Percentiles rank a stretch among this genome's conserved stretches.
Conservation (phyloP, 768 basidiomycete genomes). For the Collybiopsis confluens region DNA sequence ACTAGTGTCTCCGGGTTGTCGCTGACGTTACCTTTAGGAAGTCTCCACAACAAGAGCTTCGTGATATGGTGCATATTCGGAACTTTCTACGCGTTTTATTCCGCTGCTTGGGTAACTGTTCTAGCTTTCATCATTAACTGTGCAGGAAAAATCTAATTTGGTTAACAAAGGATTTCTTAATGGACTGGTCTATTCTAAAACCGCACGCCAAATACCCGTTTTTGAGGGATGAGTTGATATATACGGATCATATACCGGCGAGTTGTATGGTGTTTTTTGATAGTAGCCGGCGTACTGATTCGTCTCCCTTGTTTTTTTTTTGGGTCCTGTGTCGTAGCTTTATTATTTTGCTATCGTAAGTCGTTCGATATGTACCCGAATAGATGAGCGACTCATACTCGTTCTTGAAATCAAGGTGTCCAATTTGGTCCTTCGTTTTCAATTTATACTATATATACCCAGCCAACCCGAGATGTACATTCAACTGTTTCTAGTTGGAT, state of each 20-base stretch:
- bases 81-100: conserved; percentile 64
- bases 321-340: conserved; percentile 31
- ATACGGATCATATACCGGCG: conserved; percentile 58
- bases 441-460: conserved; percentile 80
- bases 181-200: conserved; percentile 89
- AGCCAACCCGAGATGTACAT: conserved; percentile 38
- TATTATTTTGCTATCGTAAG: conserved; percentile 79
- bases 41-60: conserved; percentile 44
- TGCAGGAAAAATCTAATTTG: no score
- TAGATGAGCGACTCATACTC: background rate
- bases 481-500: conserved; percentile 61
- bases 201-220: conserved; percentile 51
- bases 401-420: conserved; percentile 49
- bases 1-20: background rate
- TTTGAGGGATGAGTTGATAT: conserved; percentile 74
- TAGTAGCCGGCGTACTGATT: background rate
- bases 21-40: conserved; percentile 20
- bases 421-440: conserved; percentile 74
- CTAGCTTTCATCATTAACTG: no score
- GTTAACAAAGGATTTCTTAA: conserved; percentile 61
- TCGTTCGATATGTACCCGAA: background rate
- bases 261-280: no score
- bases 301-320: background rate
- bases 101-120: conserved; percentile 82
- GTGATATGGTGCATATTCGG: conserved; percentile 66